phyloP scores from a whole-genome alignment of 2,329 filamentous ascomycete species.

The Colletotrichum sp. region DNA sequence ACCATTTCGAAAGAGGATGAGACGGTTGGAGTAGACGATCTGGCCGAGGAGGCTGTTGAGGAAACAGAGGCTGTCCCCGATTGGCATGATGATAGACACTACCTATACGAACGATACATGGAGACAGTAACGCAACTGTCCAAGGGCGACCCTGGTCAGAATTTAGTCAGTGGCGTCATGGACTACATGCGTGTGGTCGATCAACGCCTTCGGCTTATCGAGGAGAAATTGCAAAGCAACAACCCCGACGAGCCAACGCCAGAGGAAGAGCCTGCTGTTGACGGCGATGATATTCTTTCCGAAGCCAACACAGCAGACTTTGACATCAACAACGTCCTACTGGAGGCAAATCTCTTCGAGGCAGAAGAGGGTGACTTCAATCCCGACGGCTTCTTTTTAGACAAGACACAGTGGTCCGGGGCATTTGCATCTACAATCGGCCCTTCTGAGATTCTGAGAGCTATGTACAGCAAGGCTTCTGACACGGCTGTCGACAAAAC shows the following conservation, averaged over 20 bases:
- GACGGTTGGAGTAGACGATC: neutral
- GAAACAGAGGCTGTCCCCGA: neutral
- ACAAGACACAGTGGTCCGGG: neutral
- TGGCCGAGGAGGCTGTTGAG: neutral
- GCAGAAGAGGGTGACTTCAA: neutral
- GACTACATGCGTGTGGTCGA: neutral
- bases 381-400: neutral
- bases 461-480: neutral
- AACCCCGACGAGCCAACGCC: neutral
- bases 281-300: neutral
- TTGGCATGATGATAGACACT: neutral
- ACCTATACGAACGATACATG: neutral
- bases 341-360: neutral
- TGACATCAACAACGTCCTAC: neutral
- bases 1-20: neutral
- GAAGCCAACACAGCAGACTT: neutral
- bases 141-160: neutral
- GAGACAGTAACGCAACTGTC: neutral
- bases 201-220: neutral
- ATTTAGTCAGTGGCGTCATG: neutral
- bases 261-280: neutral
- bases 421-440: neutral
- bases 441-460: neutral
- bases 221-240: neutral
- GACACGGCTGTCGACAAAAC: neutral